phyloP scores from a whole-genome alignment of 768 basidiomycete species.

The Daedalea quercina region DNA sequence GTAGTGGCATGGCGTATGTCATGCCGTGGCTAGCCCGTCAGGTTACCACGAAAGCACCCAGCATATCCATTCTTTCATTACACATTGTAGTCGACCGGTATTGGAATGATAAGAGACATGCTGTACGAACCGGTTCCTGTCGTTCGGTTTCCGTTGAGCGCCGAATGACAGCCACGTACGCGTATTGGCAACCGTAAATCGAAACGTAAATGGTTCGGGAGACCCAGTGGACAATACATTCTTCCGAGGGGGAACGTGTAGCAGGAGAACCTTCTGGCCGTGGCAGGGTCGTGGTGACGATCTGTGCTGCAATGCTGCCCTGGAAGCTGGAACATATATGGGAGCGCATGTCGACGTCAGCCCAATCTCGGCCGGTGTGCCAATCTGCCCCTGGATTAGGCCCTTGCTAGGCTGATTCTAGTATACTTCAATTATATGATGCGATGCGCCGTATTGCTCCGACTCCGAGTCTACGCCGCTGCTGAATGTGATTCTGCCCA shows the following conservation, averaged over 20 bases:
- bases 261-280: background rate
- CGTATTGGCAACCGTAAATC: too few species aligned
- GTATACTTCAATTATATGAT: background rate
- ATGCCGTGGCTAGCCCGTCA: too few species aligned
- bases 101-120: too few species aligned
- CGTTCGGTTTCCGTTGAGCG: too few species aligned
- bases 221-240: background rate
- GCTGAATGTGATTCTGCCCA: background rate
- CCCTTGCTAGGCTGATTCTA: background rate
- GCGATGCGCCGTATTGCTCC: background rate
- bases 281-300: background rate
- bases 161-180: too few species aligned
- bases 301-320: too few species aligned
- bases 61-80: too few species aligned
- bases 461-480: background rate
- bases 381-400: background rate
- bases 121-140: too few species aligned
- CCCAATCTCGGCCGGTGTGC: background rate
- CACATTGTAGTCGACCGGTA: too few species aligned
- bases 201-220: too few species aligned
- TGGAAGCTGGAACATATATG: background rate
- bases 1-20: too few species aligned
- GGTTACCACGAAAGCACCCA: too few species aligned
- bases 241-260: background rate
- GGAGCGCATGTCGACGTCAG: background rate